Percentiles rank a stretch among this genome's conserved stretches.
phyloP scores from a whole-genome alignment of 805 yeast species.

The Candida ovalis region DNA sequence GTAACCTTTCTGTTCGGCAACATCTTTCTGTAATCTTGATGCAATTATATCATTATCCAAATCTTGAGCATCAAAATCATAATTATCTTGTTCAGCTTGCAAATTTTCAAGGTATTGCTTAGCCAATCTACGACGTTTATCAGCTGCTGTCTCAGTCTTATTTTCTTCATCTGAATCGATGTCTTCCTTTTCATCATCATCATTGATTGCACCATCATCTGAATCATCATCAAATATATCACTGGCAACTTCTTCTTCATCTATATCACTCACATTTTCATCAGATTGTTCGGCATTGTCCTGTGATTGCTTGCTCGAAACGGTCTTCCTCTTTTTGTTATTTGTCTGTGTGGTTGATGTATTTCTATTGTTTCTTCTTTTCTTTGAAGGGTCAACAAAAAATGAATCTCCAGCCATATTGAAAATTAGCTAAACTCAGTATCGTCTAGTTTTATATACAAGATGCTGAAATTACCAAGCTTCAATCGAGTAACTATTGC shows the following conservation, averaged over 20 bases:
- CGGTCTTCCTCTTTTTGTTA: slow-evolving; percentile 18
- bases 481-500: not conserved
- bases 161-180: slow-evolving; percentile 69
- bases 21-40: slow-evolving; percentile 78
- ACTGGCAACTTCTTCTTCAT: slow-evolving; percentile 35
- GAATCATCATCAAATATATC: slow-evolving; percentile 29
- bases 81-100: slow-evolving; percentile 49
- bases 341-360: slow-evolving; percentile 13
- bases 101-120: slow-evolving; percentile 85
- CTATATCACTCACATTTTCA: slow-evolving; percentile 30
- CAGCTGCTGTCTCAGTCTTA: slow-evolving; percentile 78
- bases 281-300: slow-evolving; percentile 36
- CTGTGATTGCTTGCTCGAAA: not conserved
- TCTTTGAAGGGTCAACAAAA: slow-evolving; percentile 56
- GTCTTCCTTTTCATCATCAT: slow-evolving; percentile 36
- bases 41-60: slow-evolving; percentile 83
- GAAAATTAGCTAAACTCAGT: not conserved
- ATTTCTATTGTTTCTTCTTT: slow-evolving; percentile 36
- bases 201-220: slow-evolving; percentile 21
- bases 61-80: slow-evolving; percentile 83
- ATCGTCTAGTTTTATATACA: not conserved
- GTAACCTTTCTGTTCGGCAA: slow-evolving; percentile 84
- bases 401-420: slow-evolving; percentile 58
- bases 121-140: slow-evolving; percentile 89
- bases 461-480: not conserved